Conservation (phyloP, 2,329 filamentous ascomycete genomes). For the Lecanicillium sp. region DNA sequence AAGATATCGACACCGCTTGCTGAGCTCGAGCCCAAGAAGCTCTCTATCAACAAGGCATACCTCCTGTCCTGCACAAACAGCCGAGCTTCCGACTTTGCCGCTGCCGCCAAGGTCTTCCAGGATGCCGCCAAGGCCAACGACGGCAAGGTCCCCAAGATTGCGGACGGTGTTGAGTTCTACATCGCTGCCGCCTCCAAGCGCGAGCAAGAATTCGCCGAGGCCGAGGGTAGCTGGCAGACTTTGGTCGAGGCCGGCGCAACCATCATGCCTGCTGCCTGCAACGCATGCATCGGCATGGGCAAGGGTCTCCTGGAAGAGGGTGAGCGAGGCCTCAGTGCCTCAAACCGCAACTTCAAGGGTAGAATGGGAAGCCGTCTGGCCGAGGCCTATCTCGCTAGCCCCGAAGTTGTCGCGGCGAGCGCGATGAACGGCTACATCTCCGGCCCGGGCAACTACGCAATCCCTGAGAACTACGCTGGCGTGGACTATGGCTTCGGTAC, state of each 20-base stretch:
- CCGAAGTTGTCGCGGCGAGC: conserved; percentile 87
- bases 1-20: conserved; percentile 75
- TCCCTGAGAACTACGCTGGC: conserved; percentile 43
- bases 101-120: conserved; percentile 79
- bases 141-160: conserved; percentile 62
- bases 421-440: conserved; percentile 67
- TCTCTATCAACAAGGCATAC: conserved; percentile 78
- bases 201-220: conserved; percentile 74
- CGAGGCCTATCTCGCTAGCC: conserved; percentile 79
- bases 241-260: conserved; percentile 75
- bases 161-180: conserved; percentile 75
- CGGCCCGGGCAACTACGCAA: conserved; percentile 73
- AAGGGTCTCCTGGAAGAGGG: conserved; percentile 73
- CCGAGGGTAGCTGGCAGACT: conserved; percentile 77
- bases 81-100: conserved; percentile 70
- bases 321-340: conserved; percentile 80
- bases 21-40: conserved; percentile 66
- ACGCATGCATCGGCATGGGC: conserved; percentile 69
- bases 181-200: conserved; percentile 77
- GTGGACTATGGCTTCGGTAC: conserved; percentile 17
- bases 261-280: conserved; percentile 67
- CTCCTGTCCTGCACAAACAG: conserved; percentile 88
- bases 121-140: conserved; percentile 61
- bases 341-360: conserved; percentile 83
- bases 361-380: conserved; percentile 61